Percentiles rank a stretch among this genome's conserved stretches.
These are phyloP conservation scores for Globisporangium rhizosaccharum DNA, from an alignment of 352 stramenopile species.

Conservation along the genomic window DNA sequence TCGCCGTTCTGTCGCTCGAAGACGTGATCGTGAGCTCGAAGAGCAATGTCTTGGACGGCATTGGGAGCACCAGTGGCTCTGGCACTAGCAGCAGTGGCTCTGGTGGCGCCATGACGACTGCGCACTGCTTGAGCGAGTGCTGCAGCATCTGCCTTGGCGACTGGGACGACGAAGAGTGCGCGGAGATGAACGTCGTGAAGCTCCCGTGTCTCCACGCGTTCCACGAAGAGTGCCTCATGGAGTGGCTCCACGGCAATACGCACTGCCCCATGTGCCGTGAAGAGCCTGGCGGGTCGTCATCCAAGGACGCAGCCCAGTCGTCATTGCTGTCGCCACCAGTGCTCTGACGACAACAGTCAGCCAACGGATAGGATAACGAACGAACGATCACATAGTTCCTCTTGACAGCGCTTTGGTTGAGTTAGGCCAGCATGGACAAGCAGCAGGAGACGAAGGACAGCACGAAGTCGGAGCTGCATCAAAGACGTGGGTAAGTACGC, in stretches of 20 bases:
- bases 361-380: no score
- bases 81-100: background rate
- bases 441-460: no score
- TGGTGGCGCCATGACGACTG: constrained; percentile 4
- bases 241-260: constrained; percentile 77
- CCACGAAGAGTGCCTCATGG: constrained; percentile 84
- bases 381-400: no score
- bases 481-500: no score
- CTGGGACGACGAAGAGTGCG: constrained; percentile 80
- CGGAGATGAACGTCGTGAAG: constrained; percentile 78
- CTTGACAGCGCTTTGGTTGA: no score
- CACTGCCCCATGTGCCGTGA: constrained; percentile 86
- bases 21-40: constrained; percentile 75
- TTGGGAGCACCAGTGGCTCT: background rate
- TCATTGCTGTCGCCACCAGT: background rate
- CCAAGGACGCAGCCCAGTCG: background rate
- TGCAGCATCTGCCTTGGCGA: constrained; percentile 83
- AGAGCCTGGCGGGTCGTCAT: constrained; percentile 32
- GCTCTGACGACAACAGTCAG: no score
- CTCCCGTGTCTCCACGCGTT: constrained; percentile 80
- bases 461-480: no score
- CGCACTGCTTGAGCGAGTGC: constrained; percentile 57
- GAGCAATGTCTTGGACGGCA: constrained; percentile 50
- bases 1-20: constrained; percentile 75
- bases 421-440: no score